Base-by-base conservation (phyloP, 805 yeast genomes). In the Cyberlindnera samutprakarnensis region DNA sequence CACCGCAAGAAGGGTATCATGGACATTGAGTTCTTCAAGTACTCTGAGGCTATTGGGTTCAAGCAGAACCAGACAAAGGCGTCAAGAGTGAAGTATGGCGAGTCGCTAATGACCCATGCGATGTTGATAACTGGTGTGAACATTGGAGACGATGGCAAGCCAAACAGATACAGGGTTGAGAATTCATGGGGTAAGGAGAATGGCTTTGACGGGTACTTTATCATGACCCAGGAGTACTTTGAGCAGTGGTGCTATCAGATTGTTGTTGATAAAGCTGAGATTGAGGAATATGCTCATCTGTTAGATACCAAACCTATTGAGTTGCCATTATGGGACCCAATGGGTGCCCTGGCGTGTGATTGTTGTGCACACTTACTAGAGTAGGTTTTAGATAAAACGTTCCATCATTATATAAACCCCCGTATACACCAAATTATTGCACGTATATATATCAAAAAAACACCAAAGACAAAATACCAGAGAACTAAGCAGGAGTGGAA, bases 91-190 rank as follows among this genome's bases (percentile, higher is more conserved):
- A 59, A 66, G 38, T 77, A 80, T 42, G 75, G 75, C 36, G 76
- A 84, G 42, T 78, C 87, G 16, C 61, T 75, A 42, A 83, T 85
- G 94, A 85, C 94, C 12, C 95, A 85, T 50, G 95, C 95, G 23
- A 85, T 85, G 95, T 68, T 77, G 15, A 72, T 85, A 48, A 78
- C 87, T 10, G 95, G 77, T 20, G 90, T 82, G 28, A 87, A 84
- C 54, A 60, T 85, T 23, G 86, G 79, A 41, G 73, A 66, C 10
- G 37, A 42, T 2, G 79, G 78, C 6, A 62, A 66, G 38, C 84
- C 86, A 17, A 59, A 71, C 18, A 66, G 85, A 42, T 80, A 82
- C 68, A 66, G 78, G 48, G 86, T 80, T 25, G 86, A 79, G 55
- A 80, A 80, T 59, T 76, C 85, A 9, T 80, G 87, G 87, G 85